These are phyloP conservation scores for Luvunga scandens DNA, from an alignment of 345 rosid species.

Conservation along the genomic window DNA sequence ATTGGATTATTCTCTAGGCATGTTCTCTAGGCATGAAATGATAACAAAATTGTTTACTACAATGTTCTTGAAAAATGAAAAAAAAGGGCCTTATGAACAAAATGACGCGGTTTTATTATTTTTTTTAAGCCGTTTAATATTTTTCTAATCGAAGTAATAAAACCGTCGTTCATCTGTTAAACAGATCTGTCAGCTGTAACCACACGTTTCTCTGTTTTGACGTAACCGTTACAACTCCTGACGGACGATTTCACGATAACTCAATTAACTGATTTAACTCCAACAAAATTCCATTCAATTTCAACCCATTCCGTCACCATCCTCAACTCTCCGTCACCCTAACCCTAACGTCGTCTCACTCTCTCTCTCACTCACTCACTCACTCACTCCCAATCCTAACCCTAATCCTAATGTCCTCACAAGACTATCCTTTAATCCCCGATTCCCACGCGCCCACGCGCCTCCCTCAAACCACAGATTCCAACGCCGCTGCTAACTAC, in stretches of 20 bases:
- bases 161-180: background rate
- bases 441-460: constrained; percentile 21
- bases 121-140: background rate
- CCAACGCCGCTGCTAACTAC: background rate
- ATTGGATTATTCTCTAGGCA: no score
- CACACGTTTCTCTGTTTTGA: constrained; percentile 9
- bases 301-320: constrained; percentile 20
- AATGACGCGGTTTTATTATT: background rate
- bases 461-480: constrained; percentile 1
- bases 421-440: constrained; percentile 13
- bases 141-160: background rate
- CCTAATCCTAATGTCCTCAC: constrained; percentile 17
- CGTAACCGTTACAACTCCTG: constrained; percentile 25
- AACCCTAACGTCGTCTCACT: constrained; percentile 24
- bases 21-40: no score
- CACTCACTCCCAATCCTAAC: background rate
- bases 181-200: background rate
- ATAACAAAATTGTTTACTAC: no score
- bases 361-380: background rate
- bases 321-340: constrained; percentile 22
- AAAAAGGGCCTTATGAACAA: background rate
- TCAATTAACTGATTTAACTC: background rate
- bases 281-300: background rate
- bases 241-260: constrained; percentile 1
- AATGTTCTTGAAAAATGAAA: no score